These are phyloP conservation scores for Gossypioides kirkii DNA, from an alignment of 345 rosid species.

Conservation along the genomic window DNA sequence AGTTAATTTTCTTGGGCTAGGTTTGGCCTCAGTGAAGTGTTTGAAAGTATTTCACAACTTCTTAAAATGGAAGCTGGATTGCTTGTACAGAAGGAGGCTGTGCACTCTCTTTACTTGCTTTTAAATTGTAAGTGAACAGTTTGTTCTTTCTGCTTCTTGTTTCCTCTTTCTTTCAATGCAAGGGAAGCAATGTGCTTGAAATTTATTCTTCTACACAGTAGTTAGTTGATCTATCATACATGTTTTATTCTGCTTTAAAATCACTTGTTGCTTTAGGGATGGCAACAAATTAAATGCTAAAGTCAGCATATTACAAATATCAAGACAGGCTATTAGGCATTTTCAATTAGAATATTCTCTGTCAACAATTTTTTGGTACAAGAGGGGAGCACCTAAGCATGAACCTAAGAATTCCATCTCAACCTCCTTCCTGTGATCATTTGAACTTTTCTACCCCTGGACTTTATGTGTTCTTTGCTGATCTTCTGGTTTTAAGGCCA, in stretches of 20 bases:
- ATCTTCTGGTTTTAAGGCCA: background rate
- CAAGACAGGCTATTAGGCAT: background rate
- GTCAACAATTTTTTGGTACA: background rate
- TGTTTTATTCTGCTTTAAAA: background rate
- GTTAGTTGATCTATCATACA: background rate
- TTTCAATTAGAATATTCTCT: background rate
- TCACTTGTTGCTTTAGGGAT: background rate
- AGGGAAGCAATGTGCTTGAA: background rate
- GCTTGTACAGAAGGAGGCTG: slow-evolving; percentile 59
- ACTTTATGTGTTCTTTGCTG: background rate
- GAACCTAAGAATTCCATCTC: background rate
- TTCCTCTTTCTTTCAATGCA: background rate
- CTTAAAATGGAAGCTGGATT: slow-evolving; percentile 53
- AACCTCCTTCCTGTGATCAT: background rate
- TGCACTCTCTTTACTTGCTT: slow-evolving; percentile 53
- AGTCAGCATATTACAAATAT: background rate
- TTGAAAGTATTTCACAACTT: slow-evolving; percentile 48
- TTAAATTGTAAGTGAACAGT: slow-evolving; percentile 59
- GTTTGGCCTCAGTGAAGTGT: slow-evolving; percentile 39
- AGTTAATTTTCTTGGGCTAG: slow-evolving; percentile 31
- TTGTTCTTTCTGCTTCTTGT: slow-evolving; percentile 10
- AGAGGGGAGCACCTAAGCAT: background rate
- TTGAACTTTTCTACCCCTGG: background rate
- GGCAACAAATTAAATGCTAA: background rate
- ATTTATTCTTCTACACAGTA: background rate